Evolutionary conservation across 192 early-diverging fungal species (phyloP), one percentile per base, ranked within the genome.

Genomic region (Backusella tuberculispora): DNA sequence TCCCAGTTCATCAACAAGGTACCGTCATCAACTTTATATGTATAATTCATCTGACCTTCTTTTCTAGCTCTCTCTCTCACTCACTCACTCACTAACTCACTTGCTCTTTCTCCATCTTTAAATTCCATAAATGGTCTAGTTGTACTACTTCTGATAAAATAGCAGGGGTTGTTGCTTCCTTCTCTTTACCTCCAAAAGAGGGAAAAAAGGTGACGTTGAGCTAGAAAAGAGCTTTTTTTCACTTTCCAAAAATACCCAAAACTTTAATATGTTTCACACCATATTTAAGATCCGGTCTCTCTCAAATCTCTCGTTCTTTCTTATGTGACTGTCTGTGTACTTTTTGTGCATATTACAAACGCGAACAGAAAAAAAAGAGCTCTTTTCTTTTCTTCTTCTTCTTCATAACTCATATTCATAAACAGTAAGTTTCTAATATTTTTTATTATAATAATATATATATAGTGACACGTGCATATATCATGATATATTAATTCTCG

Each of bases 291-390:
- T 26, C 53, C 53, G 48, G n/a, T 50, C 29, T 34, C 29, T 34
- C 29, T 34, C 29, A 50, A 19, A 21, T 50, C 13, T 14, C 9
- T 14, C 19, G 3, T 19, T 26, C 12, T 60, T 19, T 34, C 7
- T 19, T 6, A 3, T 26, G 53, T 60, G 53, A 60, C 53, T 60
- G 53, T 19, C 26, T 17, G 24, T 26, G 26, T 26, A 24, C 21
- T 12, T 60, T 60, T 60, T 60, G 53, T 60, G 53, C 53, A 60
- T 60, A 60, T 60, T 60, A 60, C 12, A 60, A 34, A 60, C 53
- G 24, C 53, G 53, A 60, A 26, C 29, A n/a, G n/a, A n/a, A n/a
- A n/a, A n/a, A 3, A 21, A 24, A 17, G 7, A 21, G 7, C 41
- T 5, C 41, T 5, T 56, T 7, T 24, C 6, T 53, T n/a, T n/a